Evolutionary conservation across 2,329 filamentous ascomycete species (phyloP), one percentile per base, ranked within the genome.

Genomic region (Didymella keratinophila): DNA sequence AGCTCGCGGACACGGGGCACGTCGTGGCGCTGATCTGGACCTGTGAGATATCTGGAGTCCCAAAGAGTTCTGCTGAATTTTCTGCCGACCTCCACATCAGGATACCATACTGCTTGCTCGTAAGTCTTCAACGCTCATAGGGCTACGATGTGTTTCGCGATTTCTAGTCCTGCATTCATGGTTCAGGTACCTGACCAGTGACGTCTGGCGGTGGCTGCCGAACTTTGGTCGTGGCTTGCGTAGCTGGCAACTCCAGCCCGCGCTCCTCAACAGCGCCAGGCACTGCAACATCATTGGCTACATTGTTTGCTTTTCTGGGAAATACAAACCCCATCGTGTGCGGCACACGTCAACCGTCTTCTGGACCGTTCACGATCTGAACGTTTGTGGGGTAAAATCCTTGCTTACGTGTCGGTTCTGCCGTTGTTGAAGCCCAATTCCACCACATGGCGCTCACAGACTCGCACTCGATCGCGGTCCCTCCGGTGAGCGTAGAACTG

Each of bases 241-340:
- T 54, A 39, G 49, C 41, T 46, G 34, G 45, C 37, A 28, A 50
- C 4, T 44, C 41, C 32, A 49, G 32, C 39, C 50, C 25, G 46
- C 45, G 25, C 50, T 34, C n/a, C 50, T 54, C 51, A 54, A 58
- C 56, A 54, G 45, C 39, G 39, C 25, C 45, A 58, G 56, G 51
- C 50, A 58, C 56, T n/a, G 27, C 32, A 20, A 14, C 27, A 21
- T 21, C n/a, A 54, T 58, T 58, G 51, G 56, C 42, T 25, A 23
- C 46, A 46, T 42, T 54, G 12, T 21, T 21, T 23, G 32, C 30
- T 34, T 42, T 50, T 50, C 18, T n/a, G 48, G 25, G 27, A 11
- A 21, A 25, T 23, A 6, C 2, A 27, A 50, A 53, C 25, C 39
- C 14, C 23, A 50, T 46, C 21, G 30, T 8, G 25, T 32, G 34